Base-by-base conservation (phyloP, 2,329 filamentous ascomycete species). In the Stenocarpella maydis region DNA sequence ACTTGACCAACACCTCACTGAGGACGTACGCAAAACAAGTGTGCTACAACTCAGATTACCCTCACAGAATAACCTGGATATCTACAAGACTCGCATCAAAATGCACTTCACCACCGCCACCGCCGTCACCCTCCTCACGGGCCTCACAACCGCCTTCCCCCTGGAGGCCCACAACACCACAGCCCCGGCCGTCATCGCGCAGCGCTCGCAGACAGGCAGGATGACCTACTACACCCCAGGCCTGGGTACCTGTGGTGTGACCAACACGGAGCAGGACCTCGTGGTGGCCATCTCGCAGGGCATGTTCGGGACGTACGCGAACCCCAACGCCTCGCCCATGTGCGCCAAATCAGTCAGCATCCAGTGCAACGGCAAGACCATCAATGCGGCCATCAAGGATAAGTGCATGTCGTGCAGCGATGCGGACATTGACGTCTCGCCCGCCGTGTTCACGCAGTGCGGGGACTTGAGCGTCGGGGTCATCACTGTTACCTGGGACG, bases 221-320 rank as follows among this genome's bases (percentile, higher is more conserved):
- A 66, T 69, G 67, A 70, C 69, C 10, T 26, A 64, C 65, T 70
- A 70, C 69, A 34, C 69, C 19, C 69, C 69, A 0, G 24, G 65
- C 12, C 8, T 15, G 12, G 69, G 69, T 2, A 43, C 69, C 21
- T 70, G 69, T 31, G 69, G 69, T 49, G 41, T 8, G 14, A 58
- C 65, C 24, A 64, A 70, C 43, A 65, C 17, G 2, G 65, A 63
- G 1, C 34, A 10, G 14, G 69, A 70, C 49, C 34, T 68, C 21
- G 50, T 70, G 14, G 69, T 68, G 12, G 69, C 69, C 21, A 41
- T 70, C 15, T 39, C 63, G 14, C 26, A 55, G 19, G 4, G 24
- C 10, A 55, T 69, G 34, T 69, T 53, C 54, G 68, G 68, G 7
- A 69, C 63, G 1, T 54, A 41, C 26, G 53, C 68, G 21, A 69